phyloP scores from a whole-genome alignment of 805 yeast genomes.

The Kuraishia borneana region DNA sequence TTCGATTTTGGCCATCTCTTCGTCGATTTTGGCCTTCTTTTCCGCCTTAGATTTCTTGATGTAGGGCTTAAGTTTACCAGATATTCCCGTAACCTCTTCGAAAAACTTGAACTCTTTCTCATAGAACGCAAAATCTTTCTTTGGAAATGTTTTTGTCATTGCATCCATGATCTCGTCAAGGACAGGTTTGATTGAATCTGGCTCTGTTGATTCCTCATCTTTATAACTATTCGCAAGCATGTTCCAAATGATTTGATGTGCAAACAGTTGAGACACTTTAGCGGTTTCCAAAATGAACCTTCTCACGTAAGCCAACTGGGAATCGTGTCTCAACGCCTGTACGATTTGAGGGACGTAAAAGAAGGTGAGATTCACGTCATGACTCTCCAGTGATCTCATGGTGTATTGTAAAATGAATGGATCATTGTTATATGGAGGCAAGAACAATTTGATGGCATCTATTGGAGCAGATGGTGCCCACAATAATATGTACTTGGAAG shows the following conservation, averaged over 20 bases:
- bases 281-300: slow-evolving; percentile 88
- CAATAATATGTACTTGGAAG: slow-evolving; percentile 35
- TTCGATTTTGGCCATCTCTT: slow-evolving; percentile 75
- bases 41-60: slow-evolving; percentile 93
- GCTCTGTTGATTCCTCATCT: slow-evolving; percentile 76
- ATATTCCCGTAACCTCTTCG: slow-evolving; percentile 82
- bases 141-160: slow-evolving; percentile 53
- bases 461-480: slow-evolving; percentile 78
- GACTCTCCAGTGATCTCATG: slow-evolving; percentile 79
- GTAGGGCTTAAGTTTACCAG: slow-evolving; percentile 91
- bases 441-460: slow-evolving; percentile 72
- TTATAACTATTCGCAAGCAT: slow-evolving; percentile 87
- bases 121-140: slow-evolving; percentile 55
- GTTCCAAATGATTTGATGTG: slow-evolving; percentile 98
- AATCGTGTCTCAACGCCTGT: slow-evolving; percentile 77
- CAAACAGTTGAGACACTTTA: slow-evolving; percentile 78
- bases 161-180: slow-evolving; percentile 60
- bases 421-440: slow-evolving; percentile 60
- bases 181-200: slow-evolving; percentile 74
- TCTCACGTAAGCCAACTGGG: slow-evolving; percentile 67
- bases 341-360: slow-evolving; percentile 98
- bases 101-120: slow-evolving; percentile 82
- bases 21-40: slow-evolving; percentile 91
- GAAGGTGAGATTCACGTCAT: slow-evolving; percentile 80
- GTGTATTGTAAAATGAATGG: slow-evolving; percentile 74